These are phyloP conservation scores for Termitomyces eurrhizus DNA, from an alignment of 768 basidiomycete genomes.

Conservation along the genomic window DNA sequence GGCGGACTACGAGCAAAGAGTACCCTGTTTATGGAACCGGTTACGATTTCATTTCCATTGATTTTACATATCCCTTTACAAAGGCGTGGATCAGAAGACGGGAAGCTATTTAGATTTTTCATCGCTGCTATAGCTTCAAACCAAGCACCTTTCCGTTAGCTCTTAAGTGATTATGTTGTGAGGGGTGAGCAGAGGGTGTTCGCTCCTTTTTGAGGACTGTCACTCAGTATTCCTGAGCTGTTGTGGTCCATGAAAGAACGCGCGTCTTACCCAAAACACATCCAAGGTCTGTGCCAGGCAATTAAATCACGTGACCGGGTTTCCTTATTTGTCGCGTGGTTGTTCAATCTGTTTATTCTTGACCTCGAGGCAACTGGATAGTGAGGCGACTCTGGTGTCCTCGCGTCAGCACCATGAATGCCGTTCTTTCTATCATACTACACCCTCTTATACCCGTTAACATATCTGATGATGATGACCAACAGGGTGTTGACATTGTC, in stretches of 20 bases:
- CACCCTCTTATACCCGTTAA: constrained; percentile 52
- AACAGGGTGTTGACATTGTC: constrained; percentile 54
- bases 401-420: constrained; percentile 32
- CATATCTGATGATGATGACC: constrained; percentile 44
- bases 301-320: constrained; percentile 5
- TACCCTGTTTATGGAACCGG: neutral
- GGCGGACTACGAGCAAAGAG: too few species aligned
- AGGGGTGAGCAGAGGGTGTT: neutral
- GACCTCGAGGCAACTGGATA: neutral
- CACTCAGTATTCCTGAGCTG: too few species aligned
- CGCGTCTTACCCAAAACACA: too few species aligned
- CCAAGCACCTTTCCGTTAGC: neutral
- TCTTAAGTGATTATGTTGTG: neutral
- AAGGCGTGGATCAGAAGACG: neutral
- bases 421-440: constrained; percentile 44
- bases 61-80: neutral
- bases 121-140: too few species aligned
- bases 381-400: constrained; percentile 1
- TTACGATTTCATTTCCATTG: neutral
- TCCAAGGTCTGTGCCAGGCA: too few species aligned
- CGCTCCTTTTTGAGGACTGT: neutral
- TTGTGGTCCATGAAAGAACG: too few species aligned
- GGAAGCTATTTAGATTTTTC: neutral
- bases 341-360: constrained; percentile 3
- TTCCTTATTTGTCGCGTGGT: constrained; percentile 11